phyloP scores from a whole-genome alignment of 768 basidiomycete species.

The Clavulina sp. region DNA sequence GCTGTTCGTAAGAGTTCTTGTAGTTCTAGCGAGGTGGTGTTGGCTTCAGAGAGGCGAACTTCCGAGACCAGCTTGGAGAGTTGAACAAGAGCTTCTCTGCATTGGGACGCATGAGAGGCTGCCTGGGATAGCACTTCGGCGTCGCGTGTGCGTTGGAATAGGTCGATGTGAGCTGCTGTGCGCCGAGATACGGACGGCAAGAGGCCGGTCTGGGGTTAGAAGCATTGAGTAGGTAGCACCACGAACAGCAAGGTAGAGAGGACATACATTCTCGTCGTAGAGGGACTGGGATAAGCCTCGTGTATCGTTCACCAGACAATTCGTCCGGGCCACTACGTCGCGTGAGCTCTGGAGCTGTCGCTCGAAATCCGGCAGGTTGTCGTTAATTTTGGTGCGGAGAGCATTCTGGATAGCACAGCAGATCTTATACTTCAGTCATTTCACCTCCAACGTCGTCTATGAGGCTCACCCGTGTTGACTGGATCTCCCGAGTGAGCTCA shows the following conservation, averaged over 20 bases:
- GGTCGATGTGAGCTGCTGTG: slow-evolving; percentile 39
- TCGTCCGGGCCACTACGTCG: slow-evolving; percentile 43
- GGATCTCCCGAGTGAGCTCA: background rate
- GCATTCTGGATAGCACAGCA: background rate
- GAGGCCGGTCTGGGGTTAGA: slow-evolving; percentile 41
- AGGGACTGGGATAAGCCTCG: slow-evolving; percentile 33
- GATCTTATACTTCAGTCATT: background rate
- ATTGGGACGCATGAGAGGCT: slow-evolving; percentile 37
- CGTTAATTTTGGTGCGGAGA: slow-evolving; percentile 2
- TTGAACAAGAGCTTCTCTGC: slow-evolving; percentile 28
- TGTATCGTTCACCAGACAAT: slow-evolving; percentile 34
- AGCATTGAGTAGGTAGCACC: background rate
- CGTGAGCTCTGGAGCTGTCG: slow-evolving; percentile 42
- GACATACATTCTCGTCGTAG: slow-evolving; percentile 39
- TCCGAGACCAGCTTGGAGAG: slow-evolving; percentile 31
- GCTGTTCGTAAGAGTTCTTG: slow-evolving; percentile 28
- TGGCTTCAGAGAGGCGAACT: slow-evolving; percentile 50
- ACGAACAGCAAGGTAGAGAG: background rate
- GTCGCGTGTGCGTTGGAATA: slow-evolving; percentile 47
- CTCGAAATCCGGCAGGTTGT: slow-evolving; percentile 45
- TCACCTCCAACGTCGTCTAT: background rate
- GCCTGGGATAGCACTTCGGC: slow-evolving; percentile 32
- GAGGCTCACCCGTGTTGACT: background rate
- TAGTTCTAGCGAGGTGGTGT: slow-evolving; percentile 26
- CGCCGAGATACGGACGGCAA: slow-evolving; percentile 38